These are phyloP conservation scores for Acer negundo DNA, from an alignment of 345 rosid genomes.

Conservation along the genomic window DNA sequence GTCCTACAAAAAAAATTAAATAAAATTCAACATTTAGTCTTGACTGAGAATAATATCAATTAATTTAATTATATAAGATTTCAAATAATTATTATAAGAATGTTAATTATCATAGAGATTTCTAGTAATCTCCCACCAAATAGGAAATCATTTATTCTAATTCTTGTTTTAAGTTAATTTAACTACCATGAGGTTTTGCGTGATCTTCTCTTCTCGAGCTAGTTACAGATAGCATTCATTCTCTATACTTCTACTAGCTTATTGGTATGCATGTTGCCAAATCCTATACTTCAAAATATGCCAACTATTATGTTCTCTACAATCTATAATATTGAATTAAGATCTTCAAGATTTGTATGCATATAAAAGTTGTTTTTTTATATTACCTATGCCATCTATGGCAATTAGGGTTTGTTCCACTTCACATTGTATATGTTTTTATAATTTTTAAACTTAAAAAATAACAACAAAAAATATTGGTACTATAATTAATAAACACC, in stretches of 20 bases:
- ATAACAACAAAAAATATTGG: not conserved
- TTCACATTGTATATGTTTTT: not conserved
- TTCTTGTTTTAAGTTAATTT: not conserved
- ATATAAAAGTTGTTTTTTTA: not conserved
- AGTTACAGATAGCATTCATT: too few relatives aligned
- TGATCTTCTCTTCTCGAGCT: constrained; percentile 1
- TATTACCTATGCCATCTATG: not conserved
- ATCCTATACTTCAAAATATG: not conserved
- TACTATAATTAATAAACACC: too few relatives aligned
- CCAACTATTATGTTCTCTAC: not conserved
- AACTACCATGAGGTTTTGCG: constrained; percentile 10
- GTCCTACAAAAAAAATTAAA: constrained; percentile 1
- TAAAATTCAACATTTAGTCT: not conserved
- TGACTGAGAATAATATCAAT: not conserved
- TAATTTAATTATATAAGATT: too few relatives aligned
- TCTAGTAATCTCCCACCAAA: constrained; percentile 10
- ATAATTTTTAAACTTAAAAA: too few relatives aligned
- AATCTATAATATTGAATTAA: not conserved
- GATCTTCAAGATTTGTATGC: not conserved
- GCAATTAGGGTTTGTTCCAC: not conserved
- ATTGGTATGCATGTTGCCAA: constrained; percentile 22
- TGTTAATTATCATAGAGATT: not conserved
- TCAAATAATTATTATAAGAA: not conserved
- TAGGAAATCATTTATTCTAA: constrained; percentile 9
- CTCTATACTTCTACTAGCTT: not conserved